phyloP scores from a whole-genome alignment of 495 filamentous ascomycete genomes.

The Annulohypoxylon stygium region DNA sequence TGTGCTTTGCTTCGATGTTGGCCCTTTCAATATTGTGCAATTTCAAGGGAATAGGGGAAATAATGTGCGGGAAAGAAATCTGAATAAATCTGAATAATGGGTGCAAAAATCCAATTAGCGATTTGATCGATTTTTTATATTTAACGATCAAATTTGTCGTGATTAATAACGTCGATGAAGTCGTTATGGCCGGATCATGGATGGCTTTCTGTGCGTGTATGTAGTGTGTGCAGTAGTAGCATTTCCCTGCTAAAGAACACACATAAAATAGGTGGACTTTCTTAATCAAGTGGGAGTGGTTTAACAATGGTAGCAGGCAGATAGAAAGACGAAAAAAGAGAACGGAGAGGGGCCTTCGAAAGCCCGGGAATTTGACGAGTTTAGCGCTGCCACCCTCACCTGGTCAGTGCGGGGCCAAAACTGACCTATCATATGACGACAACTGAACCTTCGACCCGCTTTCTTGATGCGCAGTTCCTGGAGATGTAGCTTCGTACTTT shows the following conservation, averaged over 20 bases:
- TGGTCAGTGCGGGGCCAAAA: slow-evolving; percentile 15
- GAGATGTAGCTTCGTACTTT: neutral
- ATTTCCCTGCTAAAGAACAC: slow-evolving; percentile 20
- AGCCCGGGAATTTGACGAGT: slow-evolving; percentile 43
- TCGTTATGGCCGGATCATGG: neutral
- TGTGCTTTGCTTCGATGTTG: neutral
- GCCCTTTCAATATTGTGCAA: neutral
- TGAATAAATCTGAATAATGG: neutral
- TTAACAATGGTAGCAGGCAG: slow-evolving; percentile 17
- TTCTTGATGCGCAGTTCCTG: neutral
- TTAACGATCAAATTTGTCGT: neutral
- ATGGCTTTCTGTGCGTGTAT: neutral
- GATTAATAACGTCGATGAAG: slow-evolving; percentile 1
- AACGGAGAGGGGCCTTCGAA: slow-evolving; percentile 41
- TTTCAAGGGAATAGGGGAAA: slow-evolving; percentile 10
- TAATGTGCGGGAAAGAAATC: neutral
- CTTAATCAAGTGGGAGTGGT: slow-evolving; percentile 18
- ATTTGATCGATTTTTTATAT: slow-evolving; percentile 2
- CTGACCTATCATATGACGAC: slow-evolving; percentile 44
- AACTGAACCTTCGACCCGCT: slow-evolving; percentile 40
- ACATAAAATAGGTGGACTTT: slow-evolving; percentile 14
- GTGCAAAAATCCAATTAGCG: neutral
- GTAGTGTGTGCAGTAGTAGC: neutral
- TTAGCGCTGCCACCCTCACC: slow-evolving; percentile 44
- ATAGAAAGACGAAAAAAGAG: slow-evolving; percentile 30